phyloP scores from a whole-genome alignment of 2,329 filamentous ascomycete species.

The Venturia oleaginea region DNA sequence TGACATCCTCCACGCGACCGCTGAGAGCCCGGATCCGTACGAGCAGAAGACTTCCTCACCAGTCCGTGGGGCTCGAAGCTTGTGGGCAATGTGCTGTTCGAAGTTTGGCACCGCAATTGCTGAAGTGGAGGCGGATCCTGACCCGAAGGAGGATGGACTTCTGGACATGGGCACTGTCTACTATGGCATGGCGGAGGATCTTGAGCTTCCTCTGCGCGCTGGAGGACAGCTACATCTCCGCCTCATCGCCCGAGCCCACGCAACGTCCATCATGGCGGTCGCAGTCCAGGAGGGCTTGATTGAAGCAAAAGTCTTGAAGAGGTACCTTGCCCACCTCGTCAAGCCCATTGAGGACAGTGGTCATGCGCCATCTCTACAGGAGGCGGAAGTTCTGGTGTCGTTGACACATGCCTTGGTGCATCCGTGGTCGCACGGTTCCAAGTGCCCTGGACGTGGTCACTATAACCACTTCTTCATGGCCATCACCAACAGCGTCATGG shows the following conservation, averaged over 20 bases:
- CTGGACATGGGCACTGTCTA: neutral
- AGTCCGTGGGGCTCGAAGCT: neutral
- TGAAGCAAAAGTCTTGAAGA: neutral
- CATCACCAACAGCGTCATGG: neutral
- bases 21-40: neutral
- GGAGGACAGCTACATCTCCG: neutral
- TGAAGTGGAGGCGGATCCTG: neutral
- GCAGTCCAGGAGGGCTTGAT: conserved; percentile 9
- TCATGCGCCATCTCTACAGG: neutral
- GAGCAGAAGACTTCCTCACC: conserved; percentile 1
- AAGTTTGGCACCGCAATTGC: neutral
- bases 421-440: neutral
- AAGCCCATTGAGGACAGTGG: neutral
- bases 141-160: neutral
- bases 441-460: neutral
- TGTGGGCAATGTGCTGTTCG: neutral
- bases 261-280: neutral
- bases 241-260: conserved; percentile 4
- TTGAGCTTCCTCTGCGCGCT: neutral
- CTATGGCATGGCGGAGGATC: conserved; percentile 1
- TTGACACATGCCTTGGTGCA: neutral
- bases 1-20: neutral
- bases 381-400: neutral
- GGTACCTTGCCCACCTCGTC: neutral
- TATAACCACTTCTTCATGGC: neutral